phyloP scores from a whole-genome alignment of 2,329 filamentous ascomycete species.

The Phialophora tarda region DNA sequence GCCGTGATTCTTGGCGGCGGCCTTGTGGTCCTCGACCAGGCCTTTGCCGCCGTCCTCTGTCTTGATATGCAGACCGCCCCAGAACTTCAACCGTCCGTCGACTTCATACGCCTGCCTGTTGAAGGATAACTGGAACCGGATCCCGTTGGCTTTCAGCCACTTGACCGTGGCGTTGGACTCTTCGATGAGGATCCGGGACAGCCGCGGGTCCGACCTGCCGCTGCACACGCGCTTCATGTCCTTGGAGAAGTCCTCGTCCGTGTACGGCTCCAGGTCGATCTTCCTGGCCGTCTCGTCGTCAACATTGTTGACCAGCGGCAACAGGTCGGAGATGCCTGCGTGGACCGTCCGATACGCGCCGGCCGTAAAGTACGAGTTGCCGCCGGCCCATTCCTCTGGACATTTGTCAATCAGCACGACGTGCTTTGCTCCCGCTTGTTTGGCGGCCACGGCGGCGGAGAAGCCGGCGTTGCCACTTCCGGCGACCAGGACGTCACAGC shows the following conservation, averaged over 20 bases:
- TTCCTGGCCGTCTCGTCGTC: constrained; percentile 46
- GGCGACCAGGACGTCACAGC: constrained; percentile 57
- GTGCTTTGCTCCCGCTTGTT: constrained; percentile 49
- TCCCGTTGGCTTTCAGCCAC: constrained; percentile 62
- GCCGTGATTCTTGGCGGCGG: constrained; percentile 49
- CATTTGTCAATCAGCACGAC: constrained; percentile 62
- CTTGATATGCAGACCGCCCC: constrained; percentile 68
- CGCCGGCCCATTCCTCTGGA: constrained; percentile 64
- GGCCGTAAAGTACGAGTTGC: constrained; percentile 70
- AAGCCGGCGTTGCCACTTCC: constrained; percentile 71
- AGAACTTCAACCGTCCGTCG: constrained; percentile 67
- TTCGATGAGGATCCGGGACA: constrained; percentile 58
- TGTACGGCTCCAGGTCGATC: constrained; percentile 66
- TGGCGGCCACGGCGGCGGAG: constrained; percentile 63
- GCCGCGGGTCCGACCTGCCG: constrained; percentile 57
- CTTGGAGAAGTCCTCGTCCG: constrained; percentile 57
- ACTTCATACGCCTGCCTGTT: constrained; percentile 70
- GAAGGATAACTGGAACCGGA: constrained; percentile 66
- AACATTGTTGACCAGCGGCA: constrained; percentile 68
- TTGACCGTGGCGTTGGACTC: constrained; percentile 59
- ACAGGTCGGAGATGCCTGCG: constrained; percentile 60
- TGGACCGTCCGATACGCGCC: constrained; percentile 67
- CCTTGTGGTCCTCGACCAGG: constrained; percentile 56
- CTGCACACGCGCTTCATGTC: constrained; percentile 65
- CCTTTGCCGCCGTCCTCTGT: constrained; percentile 66